Base-by-base conservation (phyloP, 371 early-diverging fungal genomes). In the Batrachochytrium dendrobatidis region DNA sequence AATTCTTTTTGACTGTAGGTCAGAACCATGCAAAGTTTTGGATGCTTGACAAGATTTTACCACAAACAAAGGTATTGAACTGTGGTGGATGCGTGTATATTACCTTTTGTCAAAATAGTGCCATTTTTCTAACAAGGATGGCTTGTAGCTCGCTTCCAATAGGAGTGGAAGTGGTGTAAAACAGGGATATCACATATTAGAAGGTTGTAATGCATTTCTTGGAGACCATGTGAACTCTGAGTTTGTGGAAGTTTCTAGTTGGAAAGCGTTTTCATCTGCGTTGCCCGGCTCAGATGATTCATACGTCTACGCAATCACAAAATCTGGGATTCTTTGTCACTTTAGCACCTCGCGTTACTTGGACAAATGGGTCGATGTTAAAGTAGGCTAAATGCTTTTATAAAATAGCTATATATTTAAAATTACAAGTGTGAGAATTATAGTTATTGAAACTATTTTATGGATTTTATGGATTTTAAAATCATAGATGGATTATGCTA, bases 341-440 rank as follows among this genome's bases (percentile, higher is more conserved):
- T 88, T 91, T 54, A 78, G 83, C 32, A 80, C 82, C 53, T 80
- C 72, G 1, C 68, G 85, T 48, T 71, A 80, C 7, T 70, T 90
- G 68, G 86, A 86, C 49, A 88, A 86, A 65, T 90, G 87, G 88
- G 81, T 90, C 25, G 83, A 90, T 66, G 70, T 90, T 48, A 84
- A 87, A 74, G 86, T 85, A 51, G 35, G 68, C 51, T 26, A 17
- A 63, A 10, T 20, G 24, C 57, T 44, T 31, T 20, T 24, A 4
- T 34, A 24, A n/a, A 29, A 7, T 7, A 26, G 26, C 26, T 28
- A 54, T 53, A 26, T 46, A 54, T 31, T 30, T 30, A 46, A 26
- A 31, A 52, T 33, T 17, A 15, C 15, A 20, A 15, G 15, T 20
- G 20, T 20, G 15, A 15, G 39, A 39, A 15, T 15, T 15, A 39